phyloP scores from a whole-genome alignment of 805 yeast species.

The Spathaspora gorwiae region DNA sequence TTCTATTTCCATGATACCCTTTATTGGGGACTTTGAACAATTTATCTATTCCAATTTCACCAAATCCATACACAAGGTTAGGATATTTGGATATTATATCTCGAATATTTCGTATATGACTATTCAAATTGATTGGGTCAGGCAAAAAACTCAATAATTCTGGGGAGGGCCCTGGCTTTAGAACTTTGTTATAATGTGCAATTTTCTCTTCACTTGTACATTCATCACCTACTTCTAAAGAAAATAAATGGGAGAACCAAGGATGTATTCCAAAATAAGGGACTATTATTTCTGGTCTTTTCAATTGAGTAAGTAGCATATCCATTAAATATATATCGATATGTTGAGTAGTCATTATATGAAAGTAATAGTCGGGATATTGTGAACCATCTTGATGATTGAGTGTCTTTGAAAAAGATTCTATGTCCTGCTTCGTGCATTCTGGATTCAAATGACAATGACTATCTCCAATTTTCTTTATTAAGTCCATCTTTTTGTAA shows the following conservation, averaged over 20 bases:
- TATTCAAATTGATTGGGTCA: conserved; percentile 46
- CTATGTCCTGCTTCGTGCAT: conserved; percentile 8
- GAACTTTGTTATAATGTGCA: conserved; percentile 54
- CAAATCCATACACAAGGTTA: conserved; percentile 45
- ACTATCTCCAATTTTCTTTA: conserved; percentile 16
- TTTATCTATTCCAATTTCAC: conserved; percentile 91
- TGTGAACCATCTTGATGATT: conserved; percentile 4
- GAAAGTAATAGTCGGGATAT: conserved; percentile 13
- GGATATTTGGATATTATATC: conserved; percentile 10
- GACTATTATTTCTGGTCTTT: conserved; percentile 15
- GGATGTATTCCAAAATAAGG: conserved; percentile 83
- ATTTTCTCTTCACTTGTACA: conserved; percentile 24
- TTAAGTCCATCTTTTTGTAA: background rate
- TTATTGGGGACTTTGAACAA: conserved; percentile 59
- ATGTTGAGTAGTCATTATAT: conserved; percentile 38
- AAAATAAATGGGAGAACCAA: conserved; percentile 75
- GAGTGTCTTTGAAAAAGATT: conserved; percentile 7
- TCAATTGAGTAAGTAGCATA: conserved; percentile 10
- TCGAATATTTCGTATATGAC: conserved; percentile 30
- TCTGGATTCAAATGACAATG: conserved; percentile 33
- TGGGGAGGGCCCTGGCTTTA: conserved; percentile 36
- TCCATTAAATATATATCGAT: conserved; percentile 27
- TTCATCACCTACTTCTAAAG: conserved; percentile 12
- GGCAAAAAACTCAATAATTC: conserved; percentile 52
- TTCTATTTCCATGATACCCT: conserved; percentile 47